Percentiles rank a stretch among this genome's conserved stretches.
Evolutionary conservation across 2,329 filamentous ascomycete genomes (phyloP).

Genomic region (Xylariaceae sp.): DNA sequence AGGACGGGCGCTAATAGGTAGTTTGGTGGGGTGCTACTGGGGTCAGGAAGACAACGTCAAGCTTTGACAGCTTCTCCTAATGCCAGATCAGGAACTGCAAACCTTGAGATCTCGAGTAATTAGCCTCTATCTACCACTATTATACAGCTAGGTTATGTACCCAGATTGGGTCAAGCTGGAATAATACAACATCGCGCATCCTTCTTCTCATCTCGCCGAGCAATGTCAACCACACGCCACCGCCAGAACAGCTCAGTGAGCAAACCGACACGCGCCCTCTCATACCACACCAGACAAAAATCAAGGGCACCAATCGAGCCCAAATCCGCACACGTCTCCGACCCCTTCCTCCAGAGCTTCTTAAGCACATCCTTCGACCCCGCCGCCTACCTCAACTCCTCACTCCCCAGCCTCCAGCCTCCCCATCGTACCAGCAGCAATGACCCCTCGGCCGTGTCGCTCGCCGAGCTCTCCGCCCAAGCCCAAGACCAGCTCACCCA

Average conservation of each 20-base stretch:
- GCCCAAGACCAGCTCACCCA: constrained; percentile 82
- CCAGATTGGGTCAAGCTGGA: constrained; percentile 23
- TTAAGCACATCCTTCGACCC: constrained; percentile 74
- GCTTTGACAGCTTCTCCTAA: too few species aligned
- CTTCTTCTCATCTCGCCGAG: too few species aligned
- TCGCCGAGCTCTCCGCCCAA: constrained; percentile 75
- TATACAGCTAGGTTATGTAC: not conserved
- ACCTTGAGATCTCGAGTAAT: not conserved
- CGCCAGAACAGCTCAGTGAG: constrained; percentile 44
- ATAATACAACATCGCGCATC: too few species aligned
- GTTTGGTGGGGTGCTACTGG: too few species aligned
- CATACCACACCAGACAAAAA: constrained; percentile 40
- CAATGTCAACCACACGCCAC: constrained; percentile 36
- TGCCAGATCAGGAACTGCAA: too few species aligned
- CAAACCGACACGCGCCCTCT: constrained; percentile 32
- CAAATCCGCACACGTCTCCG: constrained; percentile 61
- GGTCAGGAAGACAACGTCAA: too few species aligned
- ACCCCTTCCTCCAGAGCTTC: constrained; percentile 72
- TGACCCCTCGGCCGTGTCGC: constrained; percentile 45
- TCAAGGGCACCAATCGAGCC: constrained; percentile 39
- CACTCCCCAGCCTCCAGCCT: constrained; percentile 63
- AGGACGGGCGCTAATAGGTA: too few species aligned
- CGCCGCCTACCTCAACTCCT: constrained; percentile 77
- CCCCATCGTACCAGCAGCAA: constrained; percentile 18
- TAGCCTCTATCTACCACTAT: too few species aligned